phyloP scores from a whole-genome alignment of 805 yeast species.

The Nakazawaea laoshanensis region DNA sequence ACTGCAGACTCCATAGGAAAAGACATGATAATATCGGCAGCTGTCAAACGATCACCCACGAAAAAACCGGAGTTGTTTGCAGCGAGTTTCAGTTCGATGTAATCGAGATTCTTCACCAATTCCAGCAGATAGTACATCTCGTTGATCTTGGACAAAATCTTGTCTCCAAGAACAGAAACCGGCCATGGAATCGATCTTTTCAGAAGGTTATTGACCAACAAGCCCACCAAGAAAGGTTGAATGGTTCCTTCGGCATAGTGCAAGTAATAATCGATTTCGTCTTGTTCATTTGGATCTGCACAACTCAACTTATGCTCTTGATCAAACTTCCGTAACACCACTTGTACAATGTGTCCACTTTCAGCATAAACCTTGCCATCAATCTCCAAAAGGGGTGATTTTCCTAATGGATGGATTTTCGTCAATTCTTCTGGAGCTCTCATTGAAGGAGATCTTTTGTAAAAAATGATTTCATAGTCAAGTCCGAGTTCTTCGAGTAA shows the following conservation, averaged over 20 bases:
- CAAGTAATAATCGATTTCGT: slow-evolving; percentile 39
- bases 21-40: slow-evolving; percentile 46
- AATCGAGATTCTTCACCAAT: slow-evolving; percentile 27
- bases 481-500: slow-evolving; percentile 51
- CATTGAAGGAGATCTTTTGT: slow-evolving; percentile 38
- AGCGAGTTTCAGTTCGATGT: slow-evolving; percentile 33
- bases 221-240: slow-evolving; percentile 30
- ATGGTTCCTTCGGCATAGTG: slow-evolving; percentile 59
- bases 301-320: slow-evolving; percentile 27
- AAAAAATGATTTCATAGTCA: slow-evolving; percentile 45
- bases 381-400: slow-evolving; percentile 50
- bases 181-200: slow-evolving; percentile 39
- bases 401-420: slow-evolving; percentile 54
- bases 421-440: slow-evolving; percentile 42
- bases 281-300: slow-evolving; percentile 27
- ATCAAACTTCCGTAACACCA: slow-evolving; percentile 44
- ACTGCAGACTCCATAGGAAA: slow-evolving; percentile 27
- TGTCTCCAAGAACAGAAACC: slow-evolving; percentile 31
- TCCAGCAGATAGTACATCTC: slow-evolving; percentile 42
- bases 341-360: slow-evolving; percentile 50
- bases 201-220: slow-evolving; percentile 25
- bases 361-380: slow-evolving; percentile 39
- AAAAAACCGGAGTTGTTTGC: slow-evolving; percentile 32
- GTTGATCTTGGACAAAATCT: slow-evolving; percentile 36
- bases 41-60: slow-evolving; percentile 42